phyloP scores from a whole-genome alignment of 192 early-diverging fungal species.

The Backusella macrospora region DNA sequence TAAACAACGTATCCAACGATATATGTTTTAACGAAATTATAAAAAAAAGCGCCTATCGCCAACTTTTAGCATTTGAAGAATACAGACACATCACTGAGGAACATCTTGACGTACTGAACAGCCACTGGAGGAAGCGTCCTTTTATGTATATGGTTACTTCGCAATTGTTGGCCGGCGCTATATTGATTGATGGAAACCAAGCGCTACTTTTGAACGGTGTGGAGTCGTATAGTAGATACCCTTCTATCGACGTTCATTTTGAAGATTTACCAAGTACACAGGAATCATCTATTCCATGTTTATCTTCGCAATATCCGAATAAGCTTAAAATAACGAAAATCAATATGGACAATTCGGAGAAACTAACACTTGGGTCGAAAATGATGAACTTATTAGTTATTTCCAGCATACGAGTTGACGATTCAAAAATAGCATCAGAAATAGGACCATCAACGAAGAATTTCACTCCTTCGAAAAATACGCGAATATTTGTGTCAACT shows the following conservation, averaged over 20 bases:
- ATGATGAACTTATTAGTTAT: no score
- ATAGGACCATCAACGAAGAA: no score
- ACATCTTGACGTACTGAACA: not conserved
- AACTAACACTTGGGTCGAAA: no score
- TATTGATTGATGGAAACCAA: not conserved
- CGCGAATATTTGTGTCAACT: no score
- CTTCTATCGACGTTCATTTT: not conserved
- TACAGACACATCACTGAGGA: not conserved
- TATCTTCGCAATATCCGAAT: no score
- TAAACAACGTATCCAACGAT: not conserved
- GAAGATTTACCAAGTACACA: not conserved
- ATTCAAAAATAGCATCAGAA: no score
- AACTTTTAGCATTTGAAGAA: not conserved
- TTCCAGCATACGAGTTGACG: no score
- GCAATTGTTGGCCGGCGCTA: not conserved
- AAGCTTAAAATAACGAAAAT: no score
- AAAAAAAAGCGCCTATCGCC: not conserved
- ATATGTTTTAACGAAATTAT: not conserved
- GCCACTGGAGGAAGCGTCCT: not conserved
- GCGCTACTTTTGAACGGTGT: constrained; percentile 6
- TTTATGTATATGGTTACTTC: not conserved
- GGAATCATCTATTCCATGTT: no score
- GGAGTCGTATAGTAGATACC: not conserved
- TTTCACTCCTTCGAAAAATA: no score
- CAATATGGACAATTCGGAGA: no score